Evolutionary conservation across 768 basidiomycete species (phyloP), one percentile per base, ranked within the genome.

Genomic region (Galerina marginata): DNA sequence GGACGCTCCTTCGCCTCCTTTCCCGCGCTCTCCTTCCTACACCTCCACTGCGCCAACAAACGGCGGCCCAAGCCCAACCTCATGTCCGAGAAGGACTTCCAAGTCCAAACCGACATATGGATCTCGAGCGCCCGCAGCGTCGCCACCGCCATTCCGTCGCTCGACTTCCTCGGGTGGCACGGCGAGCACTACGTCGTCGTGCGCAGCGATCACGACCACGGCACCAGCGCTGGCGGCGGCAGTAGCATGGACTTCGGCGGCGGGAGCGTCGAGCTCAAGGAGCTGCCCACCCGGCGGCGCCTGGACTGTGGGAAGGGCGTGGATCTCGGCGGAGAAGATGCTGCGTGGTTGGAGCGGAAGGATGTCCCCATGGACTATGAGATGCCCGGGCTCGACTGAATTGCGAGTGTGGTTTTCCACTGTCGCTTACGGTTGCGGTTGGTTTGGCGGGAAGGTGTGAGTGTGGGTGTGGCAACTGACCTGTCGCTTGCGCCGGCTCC

Each of bases 301-400:
- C 59, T 67, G 43, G 66, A 67, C 53, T 65, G 63, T 47, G 66
- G 66, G 44, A 67, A 67, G 46, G 66, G 66, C 15, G 66, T 64
- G 9, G 66, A 67, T 54, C 55, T 67, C 20, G 66, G 66, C 9
- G 61, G 63, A 12, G 61, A 67, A 23, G 66, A 67, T 52, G 66
- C 66, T n/a, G 66, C 66, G 26, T 67, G 66, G 66, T 59, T 67
- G 25, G 66, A 67, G 63, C 61, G 66, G 67, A 89, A 87, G 74
- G 88, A 90, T 64, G 85, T 90, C n/a, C 88, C 87, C 56, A 88
- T 89, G 75, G 88, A 89, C 72, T 89, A 88, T 73, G 88, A 89
- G 75, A 81, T 83, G 75, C 83, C 86, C 12, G 83, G 67, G 29
- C 54, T 70, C 53, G 69, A 70, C 46, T 70, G 57, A 65, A 55